Evolutionary conservation across 2,329 filamentous ascomycete species (phyloP), one percentile per base, ranked within the genome.

Genomic region (Phaeosphaeria sp.): DNA sequence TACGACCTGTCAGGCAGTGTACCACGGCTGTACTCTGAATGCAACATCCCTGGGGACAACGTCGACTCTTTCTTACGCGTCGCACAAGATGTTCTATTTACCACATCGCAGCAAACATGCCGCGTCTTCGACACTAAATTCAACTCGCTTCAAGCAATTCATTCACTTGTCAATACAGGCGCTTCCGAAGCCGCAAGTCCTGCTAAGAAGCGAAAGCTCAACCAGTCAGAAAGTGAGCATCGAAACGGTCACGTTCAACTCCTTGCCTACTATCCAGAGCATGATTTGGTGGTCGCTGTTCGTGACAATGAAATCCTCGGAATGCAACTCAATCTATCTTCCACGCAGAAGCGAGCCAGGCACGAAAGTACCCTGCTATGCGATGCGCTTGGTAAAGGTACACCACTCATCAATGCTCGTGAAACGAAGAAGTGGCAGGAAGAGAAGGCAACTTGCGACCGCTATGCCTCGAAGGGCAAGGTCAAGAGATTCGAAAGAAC

Each of bases 341-440:
- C 69, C 6, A 59, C 71, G 10, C 70, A 72, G 6, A 81, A 79
- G 59, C 72, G 76, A 23, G 62, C 66, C n/a, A 78, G 72, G 63
- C 65, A 67, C 3, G 65, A 73, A 41, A 74, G 73, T 51, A 88
- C 89, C 9, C 80, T 91, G 7, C 78, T 93, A 23, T 89, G 91
- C 33, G 90, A 93, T 70, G 90, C 90, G 0, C 86, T 93, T 53
- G 89, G 90, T 1, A 88, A 88, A 58, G 90, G 89, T 2, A 78
- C 85, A 30, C 49, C 58, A 10, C 22, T 36, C 21, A 21, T 15
- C n/a, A 18, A 25, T 15, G 54, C 49, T 23, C 42, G 56, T 18
- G 65, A 68, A 17, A 62, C 50, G 55, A 61, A 68, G 11, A 66
- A 68, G 23, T 72, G 72, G 68, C 60, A 71, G n/a, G 71, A 71